A percentile compares a stretch with the other conserved stretches of the same genome.
These are phyloP conservation scores for Schizochytrium sp. DNA, from an alignment of 108 stramenopile genomes.

Conservation along the genomic window DNA sequence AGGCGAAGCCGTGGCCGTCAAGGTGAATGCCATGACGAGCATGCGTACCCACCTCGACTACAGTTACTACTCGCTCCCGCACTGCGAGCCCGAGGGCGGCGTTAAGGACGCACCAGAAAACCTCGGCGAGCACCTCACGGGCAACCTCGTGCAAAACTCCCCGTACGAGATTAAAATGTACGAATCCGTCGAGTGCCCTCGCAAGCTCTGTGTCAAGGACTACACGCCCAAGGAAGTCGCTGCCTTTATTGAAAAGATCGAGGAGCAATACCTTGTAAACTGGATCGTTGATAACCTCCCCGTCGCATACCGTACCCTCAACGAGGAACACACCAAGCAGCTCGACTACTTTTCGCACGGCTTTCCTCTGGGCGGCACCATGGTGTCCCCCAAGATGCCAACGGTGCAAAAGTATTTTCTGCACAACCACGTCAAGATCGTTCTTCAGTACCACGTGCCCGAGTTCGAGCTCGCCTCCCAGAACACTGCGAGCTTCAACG, in stretches of 20 bases:
- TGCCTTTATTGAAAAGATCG: conserved; percentile 77
- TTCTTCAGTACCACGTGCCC: conserved; percentile 72
- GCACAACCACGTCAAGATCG: conserved; percentile 89
- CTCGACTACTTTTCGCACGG: conserved; percentile 73
- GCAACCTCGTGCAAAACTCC: conserved; percentile 91
- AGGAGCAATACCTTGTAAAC: conserved; percentile 85
- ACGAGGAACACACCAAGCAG: conserved; percentile 53
- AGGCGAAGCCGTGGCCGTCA: conserved; percentile 33
- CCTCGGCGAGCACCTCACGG: conserved; percentile 92
- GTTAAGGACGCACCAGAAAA: conserved; percentile 62
- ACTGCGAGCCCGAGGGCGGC: conserved; percentile 78
- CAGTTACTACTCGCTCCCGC: conserved; percentile 88
- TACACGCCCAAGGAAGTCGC: conserved; percentile 74
- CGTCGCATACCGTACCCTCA: conserved; percentile 61
- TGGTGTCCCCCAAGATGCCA: neutral
- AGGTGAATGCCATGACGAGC: conserved; percentile 48
- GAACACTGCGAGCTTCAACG: conserved; percentile 35
- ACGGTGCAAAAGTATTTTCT: conserved; percentile 29
- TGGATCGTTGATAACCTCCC: conserved; percentile 97
- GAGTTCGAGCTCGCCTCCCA: conserved; percentile 48
- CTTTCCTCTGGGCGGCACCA: conserved; percentile 78
- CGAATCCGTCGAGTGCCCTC: conserved; percentile 73
- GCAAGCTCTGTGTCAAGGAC: conserved; percentile 74
- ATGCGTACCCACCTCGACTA: conserved; percentile 77
- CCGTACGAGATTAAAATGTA: conserved; percentile 90